A percentile compares a stretch with the other conserved stretches of the same genome.
Evolutionary conservation across 768 basidiomycete genomes (phyloP).

Genomic region (Pleurotus pulmonarius): DNA sequence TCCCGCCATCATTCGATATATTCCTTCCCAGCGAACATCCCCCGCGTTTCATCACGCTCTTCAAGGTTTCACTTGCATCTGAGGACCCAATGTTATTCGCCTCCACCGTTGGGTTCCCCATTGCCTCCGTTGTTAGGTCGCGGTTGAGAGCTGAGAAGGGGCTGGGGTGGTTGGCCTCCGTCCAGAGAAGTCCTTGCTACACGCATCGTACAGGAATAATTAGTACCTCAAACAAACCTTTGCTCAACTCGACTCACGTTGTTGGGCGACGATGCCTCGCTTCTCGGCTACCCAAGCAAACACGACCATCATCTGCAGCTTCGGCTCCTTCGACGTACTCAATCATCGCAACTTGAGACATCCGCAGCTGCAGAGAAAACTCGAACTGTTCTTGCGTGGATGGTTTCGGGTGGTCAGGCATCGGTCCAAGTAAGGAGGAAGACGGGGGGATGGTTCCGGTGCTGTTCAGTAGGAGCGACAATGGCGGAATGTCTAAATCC

Average conservation of each 20-base stretch:
- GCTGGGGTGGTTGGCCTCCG: neutral
- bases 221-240: too few relatives aligned
- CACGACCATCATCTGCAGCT: constrained; percentile 76
- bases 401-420: constrained; percentile 44
- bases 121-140: neutral
- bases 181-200: neutral
- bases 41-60: too few relatives aligned
- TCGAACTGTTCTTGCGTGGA: constrained; percentile 65
- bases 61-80: too few relatives aligned
- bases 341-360: constrained; percentile 77
- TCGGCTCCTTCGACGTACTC: constrained; percentile 87
- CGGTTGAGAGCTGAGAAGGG: neutral
- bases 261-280: constrained; percentile 23
- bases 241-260: constrained; percentile 18
- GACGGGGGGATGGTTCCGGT: constrained; percentile 35
- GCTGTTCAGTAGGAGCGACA: constrained; percentile 13
- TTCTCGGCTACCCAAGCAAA: constrained; percentile 83
- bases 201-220: neutral
- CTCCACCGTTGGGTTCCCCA: constrained; percentile 5
- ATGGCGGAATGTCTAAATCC: neutral
- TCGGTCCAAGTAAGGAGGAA: constrained; percentile 36
- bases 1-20: too few relatives aligned
- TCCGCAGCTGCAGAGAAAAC: constrained; percentile 76
- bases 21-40: too few relatives aligned
- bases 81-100: too few relatives aligned